phyloP scores from a whole-genome alignment of 2,329 filamentous ascomycete species.

The Phialocephala sp. region DNA sequence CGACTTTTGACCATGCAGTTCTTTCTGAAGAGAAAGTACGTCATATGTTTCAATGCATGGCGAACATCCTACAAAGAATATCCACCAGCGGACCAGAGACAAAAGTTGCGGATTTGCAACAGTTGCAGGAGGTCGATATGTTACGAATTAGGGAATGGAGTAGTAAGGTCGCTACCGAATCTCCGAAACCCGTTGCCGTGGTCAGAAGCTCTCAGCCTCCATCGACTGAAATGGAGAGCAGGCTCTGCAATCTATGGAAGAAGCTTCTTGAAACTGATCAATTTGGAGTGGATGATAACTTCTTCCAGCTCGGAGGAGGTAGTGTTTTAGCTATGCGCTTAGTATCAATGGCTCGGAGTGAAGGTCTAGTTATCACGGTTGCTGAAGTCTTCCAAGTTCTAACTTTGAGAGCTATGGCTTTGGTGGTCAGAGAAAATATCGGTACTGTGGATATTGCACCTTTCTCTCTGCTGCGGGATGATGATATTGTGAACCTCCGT shows the following conservation, averaged over 20 bases:
- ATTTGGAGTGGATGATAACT: constrained; percentile 31
- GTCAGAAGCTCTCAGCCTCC: neutral
- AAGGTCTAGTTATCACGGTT: constrained; percentile 16
- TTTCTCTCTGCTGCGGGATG: neutral
- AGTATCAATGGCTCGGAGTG: constrained; percentile 40
- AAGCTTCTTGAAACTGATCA: constrained; percentile 4
- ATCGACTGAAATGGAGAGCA: constrained; percentile 7
- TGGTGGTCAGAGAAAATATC: neutral
- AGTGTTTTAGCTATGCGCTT: constrained; percentile 50
- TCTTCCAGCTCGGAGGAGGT: constrained; percentile 53
- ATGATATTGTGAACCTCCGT: neutral
- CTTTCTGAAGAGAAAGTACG: neutral
- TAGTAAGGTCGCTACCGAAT: neutral
- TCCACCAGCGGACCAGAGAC: neutral
- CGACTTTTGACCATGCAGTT: constrained; percentile 13
- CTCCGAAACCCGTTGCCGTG: neutral
- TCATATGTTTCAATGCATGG: constrained; percentile 5
- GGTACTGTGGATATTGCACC: neutral
- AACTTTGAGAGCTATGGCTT: constrained; percentile 13
- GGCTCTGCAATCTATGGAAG: constrained; percentile 4
- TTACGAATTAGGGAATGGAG: neutral
- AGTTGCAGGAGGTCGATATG: neutral
- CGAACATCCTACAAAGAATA: neutral
- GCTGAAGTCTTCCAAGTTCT: constrained; percentile 18
- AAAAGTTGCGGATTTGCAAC: neutral